These are phyloP conservation scores for Colletotrichum cereale DNA, from an alignment of 2,329 filamentous ascomycete species.

Conservation along the genomic window DNA sequence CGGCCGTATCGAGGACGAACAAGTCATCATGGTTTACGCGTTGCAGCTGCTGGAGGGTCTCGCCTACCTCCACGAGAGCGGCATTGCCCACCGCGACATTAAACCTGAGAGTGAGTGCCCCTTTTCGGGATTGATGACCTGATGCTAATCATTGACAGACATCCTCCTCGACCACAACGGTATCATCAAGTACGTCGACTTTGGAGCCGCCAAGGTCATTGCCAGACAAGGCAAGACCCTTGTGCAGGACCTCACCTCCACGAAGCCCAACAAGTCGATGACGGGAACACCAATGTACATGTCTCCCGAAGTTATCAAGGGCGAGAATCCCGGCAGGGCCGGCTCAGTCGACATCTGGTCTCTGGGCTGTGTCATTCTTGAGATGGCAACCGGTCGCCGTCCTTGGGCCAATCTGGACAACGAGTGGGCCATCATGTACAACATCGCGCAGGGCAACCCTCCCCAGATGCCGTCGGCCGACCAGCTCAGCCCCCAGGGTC, in stretches of 20 bases:
- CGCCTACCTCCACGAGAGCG: conserved; percentile 90
- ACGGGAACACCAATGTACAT: conserved; percentile 99
- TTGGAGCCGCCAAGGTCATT: conserved; percentile 97
- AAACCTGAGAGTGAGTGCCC: conserved; percentile 88
- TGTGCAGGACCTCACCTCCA: conserved; percentile 71
- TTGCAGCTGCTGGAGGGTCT: conserved; percentile 94
- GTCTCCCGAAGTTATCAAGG: conserved; percentile 98
- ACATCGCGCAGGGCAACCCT: conserved; percentile 96
- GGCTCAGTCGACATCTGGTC: conserved; percentile 97
- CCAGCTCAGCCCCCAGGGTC: conserved; percentile 84
- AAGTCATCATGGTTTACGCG: conserved; percentile 96
- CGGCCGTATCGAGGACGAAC: conserved; percentile 96
- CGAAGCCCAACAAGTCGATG: conserved; percentile 86
- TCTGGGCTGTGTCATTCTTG: conserved; percentile 93
- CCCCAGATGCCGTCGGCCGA: conserved; percentile 85
- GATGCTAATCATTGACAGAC: conserved; percentile 63
- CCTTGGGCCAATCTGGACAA: conserved; percentile 98
- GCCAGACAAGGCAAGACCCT: conserved; percentile 92
- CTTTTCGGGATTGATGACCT: not conserved
- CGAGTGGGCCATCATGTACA: conserved; percentile 99
- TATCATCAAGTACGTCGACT: conserved; percentile 99
- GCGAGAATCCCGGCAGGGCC: conserved; percentile 82
- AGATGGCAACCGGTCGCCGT: conserved; percentile 95
- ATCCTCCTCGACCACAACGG: conserved; percentile 97
- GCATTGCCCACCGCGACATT: conserved; percentile 96